Percentiles rank a stretch among this genome's conserved stretches.
phyloP scores from a whole-genome alignment of 2,329 filamentous ascomycete species.

The Ceratocystis diversiconidia region DNA sequence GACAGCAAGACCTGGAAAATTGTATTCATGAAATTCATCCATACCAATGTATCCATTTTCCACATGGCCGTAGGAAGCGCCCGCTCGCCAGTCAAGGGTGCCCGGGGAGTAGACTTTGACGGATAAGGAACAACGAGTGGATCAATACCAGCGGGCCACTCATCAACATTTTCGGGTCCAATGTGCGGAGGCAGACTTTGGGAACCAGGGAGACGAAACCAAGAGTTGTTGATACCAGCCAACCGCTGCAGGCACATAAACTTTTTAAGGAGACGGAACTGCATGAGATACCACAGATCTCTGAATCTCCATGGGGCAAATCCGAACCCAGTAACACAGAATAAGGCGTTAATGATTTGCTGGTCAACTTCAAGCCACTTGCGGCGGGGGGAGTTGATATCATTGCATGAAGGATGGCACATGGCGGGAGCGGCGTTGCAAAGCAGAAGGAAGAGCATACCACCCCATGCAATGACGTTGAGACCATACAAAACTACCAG shows the following conservation, averaged over 20 bases:
- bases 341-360: conserved; percentile 56
- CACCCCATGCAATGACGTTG: conserved; percentile 78
- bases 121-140: conserved; percentile 44
- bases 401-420: conserved; percentile 55
- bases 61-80: conserved; percentile 53
- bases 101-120: conserved; percentile 44
- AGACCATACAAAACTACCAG: conserved; percentile 64
- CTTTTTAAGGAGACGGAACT: conserved; percentile 43
- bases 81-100: conserved; percentile 56
- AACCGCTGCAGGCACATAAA: conserved; percentile 48
- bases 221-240: conserved; percentile 58
- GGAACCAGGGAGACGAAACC: conserved; percentile 60
- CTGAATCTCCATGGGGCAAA: conserved; percentile 73
- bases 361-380: conserved; percentile 78
- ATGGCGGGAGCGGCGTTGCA: conserved; percentile 60
- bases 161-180: conserved; percentile 38
- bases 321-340: conserved; percentile 77
- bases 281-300: conserved; percentile 59
- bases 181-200: conserved; percentile 39
- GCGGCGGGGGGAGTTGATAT: conserved; percentile 60
- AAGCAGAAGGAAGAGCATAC: conserved; percentile 76
- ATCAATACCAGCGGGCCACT: conserved; percentile 26
- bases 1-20: conserved; percentile 60
- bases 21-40: conserved; percentile 67
- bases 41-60: conserved; percentile 70